Conservation (phyloP, 2,329 filamentous ascomycete genomes). For the Fusarium multiceps region DNA sequence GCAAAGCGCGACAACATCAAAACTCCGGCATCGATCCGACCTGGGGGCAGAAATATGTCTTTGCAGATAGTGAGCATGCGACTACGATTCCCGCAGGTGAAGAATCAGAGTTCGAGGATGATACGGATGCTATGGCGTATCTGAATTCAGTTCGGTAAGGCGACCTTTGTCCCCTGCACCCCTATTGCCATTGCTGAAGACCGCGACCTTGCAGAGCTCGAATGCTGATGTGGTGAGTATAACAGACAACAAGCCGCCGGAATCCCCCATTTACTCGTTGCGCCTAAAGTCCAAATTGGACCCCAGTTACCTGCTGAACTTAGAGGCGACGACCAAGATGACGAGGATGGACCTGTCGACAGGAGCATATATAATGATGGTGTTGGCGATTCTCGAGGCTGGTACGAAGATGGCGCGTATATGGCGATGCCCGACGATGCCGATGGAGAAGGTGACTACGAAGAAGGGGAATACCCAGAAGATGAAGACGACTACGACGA, state of each 20-base stretch:
- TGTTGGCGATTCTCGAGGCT: slow-evolving; percentile 67
- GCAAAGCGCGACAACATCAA: slow-evolving; percentile 55
- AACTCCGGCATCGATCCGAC: slow-evolving; percentile 67
- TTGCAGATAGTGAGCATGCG: slow-evolving; percentile 69
- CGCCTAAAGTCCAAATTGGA: slow-evolving; percentile 65
- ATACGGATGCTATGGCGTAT: slow-evolving; percentile 76
- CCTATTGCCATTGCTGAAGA: slow-evolving; percentile 47
- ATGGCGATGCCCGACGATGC: slow-evolving; percentile 66
- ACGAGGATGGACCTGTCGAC: slow-evolving; percentile 51
- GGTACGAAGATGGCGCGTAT: slow-evolving; percentile 84
- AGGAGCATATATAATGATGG: slow-evolving; percentile 61
- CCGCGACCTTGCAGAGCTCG: slow-evolving; percentile 24
- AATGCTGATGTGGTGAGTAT: slow-evolving; percentile 64
- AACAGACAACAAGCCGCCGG: slow-evolving; percentile 77
- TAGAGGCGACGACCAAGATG: slow-evolving; percentile 37
- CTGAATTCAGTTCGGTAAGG: slow-evolving; percentile 75
- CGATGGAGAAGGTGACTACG: slow-evolving; percentile 45
- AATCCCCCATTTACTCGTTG: slow-evolving; percentile 78
- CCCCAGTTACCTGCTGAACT: slow-evolving; percentile 60
- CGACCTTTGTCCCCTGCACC: slow-evolving; percentile 46
- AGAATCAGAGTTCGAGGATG: slow-evolving; percentile 74
- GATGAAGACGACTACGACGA: slow-evolving; percentile 40
- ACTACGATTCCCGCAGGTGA: slow-evolving; percentile 61
- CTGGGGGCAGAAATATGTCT: slow-evolving; percentile 78
- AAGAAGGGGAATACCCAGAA: slow-evolving; percentile 44